Evolutionary conservation across 2,329 filamentous ascomycete genomes (phyloP).

Genomic region (Ilyonectria destructans): DNA sequence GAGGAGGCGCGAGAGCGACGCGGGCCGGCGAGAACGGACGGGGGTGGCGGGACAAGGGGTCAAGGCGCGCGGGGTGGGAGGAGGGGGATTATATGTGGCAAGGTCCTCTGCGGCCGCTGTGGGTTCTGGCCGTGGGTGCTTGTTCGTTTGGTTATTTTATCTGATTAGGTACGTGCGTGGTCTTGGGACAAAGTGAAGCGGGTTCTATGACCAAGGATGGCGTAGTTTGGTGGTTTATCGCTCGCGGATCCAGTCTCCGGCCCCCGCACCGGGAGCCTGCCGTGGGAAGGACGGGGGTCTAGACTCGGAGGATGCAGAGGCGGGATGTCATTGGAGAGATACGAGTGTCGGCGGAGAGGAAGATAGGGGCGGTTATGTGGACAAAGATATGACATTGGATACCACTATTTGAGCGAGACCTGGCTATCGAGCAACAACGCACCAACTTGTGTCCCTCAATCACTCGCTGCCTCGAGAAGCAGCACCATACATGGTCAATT

Average conservation of each 20-base stretch:
- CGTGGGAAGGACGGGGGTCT: slow-evolving; percentile 8
- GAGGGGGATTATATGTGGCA: neutral
- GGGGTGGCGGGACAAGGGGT: neutral
- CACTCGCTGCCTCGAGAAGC: neutral
- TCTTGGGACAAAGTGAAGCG: neutral
- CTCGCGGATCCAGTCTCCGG: slow-evolving; percentile 3
- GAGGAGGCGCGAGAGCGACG: neutral
- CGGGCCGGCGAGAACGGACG: neutral
- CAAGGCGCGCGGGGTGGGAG: slow-evolving; percentile 5
- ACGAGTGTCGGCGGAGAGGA: slow-evolving; percentile 1
- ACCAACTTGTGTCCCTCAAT: neutral
- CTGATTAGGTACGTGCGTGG: neutral
- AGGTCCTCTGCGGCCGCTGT: neutral
- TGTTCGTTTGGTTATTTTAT: neutral
- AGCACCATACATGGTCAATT: slow-evolving; percentile 8
- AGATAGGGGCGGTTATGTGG: neutral
- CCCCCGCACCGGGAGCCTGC: slow-evolving; percentile 23
- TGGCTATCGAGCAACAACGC: neutral
- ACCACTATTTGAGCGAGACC: neutral
- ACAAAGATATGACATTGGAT: neutral
- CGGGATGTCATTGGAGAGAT: slow-evolving; percentile 8
- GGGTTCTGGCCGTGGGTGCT: neutral
- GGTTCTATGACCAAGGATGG: neutral
- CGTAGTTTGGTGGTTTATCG: slow-evolving; percentile 15
- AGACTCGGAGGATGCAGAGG: slow-evolving; percentile 11